phyloP scores from a whole-genome alignment of 2,329 filamentous ascomycete species.

The Mollisiaceae sp. region DNA sequence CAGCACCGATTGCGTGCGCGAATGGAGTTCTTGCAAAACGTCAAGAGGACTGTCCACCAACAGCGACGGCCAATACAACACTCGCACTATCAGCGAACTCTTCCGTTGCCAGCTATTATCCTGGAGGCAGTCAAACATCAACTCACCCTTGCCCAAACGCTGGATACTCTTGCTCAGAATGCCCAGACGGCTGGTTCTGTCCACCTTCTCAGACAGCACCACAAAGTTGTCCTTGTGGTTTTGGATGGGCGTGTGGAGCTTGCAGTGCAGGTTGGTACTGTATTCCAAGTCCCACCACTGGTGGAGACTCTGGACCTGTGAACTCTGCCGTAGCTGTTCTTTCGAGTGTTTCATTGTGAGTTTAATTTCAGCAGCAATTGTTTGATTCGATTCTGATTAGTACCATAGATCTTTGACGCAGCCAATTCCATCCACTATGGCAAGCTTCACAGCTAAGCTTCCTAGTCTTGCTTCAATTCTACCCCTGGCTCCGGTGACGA shows the following conservation, averaged over 20 bases:
- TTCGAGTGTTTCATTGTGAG: slow-evolving; percentile 5
- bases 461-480: slow-evolving; percentile 10
- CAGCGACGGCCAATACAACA: background rate
- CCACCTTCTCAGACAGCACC: slow-evolving; percentile 29
- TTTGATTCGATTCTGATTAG: background rate
- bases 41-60: slow-evolving; percentile 21
- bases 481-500: background rate
- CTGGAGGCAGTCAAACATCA: background rate
- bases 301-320: background rate
- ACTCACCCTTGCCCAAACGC: slow-evolving; percentile 30
- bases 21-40: slow-evolving; percentile 25
- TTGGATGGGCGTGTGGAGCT: slow-evolving; percentile 31
- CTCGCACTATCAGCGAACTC: background rate
- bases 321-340: slow-evolving; percentile 18
- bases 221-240: slow-evolving; percentile 28
- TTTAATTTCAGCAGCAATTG: background rate
- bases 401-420: background rate
- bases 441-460: slow-evolving; percentile 21
- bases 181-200: slow-evolving; percentile 31
- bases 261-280: slow-evolving; percentile 27
- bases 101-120: slow-evolving; percentile 3
- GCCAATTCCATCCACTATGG: slow-evolving; percentile 9
- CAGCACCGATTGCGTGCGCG: slow-evolving; percentile 21
- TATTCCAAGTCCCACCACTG: slow-evolving; percentile 23
- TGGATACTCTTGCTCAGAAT: slow-evolving; percentile 31